Evolutionary conservation across 345 rosid genomes (phyloP), one percentile per base, ranked within the genome.

Genomic region (Eucalyptus albens): DNA sequence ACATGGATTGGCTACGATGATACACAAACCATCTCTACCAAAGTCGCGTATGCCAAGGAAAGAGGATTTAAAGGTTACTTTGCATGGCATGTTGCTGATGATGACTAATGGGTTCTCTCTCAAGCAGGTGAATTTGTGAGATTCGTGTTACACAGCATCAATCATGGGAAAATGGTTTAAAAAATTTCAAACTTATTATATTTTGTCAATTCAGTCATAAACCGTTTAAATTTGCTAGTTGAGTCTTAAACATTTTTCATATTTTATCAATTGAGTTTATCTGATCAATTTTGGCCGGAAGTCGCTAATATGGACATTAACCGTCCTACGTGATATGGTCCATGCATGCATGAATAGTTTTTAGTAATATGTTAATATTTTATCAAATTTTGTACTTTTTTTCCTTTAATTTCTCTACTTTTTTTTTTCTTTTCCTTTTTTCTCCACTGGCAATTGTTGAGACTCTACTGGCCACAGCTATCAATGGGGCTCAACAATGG

Each of bases 41-140:
- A 96, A 92, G 92, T 96, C 17, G 50, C 86, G 69, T 94, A 94
- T 10, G 95, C 95, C 60, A 91, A 93, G 90, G 93, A 80, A 31
- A 95, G 89, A 56, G 92, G 93, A 16, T 86, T 96, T 89, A 94
- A 94, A 60, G 99, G 98, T 89, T 96, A 94, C 92, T 95, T 93
- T 91, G 93, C 94, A 50, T 96, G 99, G 97, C 96, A 95, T 40
- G 93, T 94, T 31, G 94, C 93, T 3, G 92, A 82, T 53, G 98
- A 96, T 42, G 91, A 89, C 22, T 88, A 93, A 2, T 95, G 94
- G 92, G 88, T 88, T 89, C 92, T 94, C 62, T 89, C 88, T 29
- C 86, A 37, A 12, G 31, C 16, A 24, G 89, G 15, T 87, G 31
- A 12, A 60, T 60, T 60, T 60, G 0, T 12, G 31, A 60, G 14